Evolutionary conservation across 345 rosid species (phyloP), one percentile per base, ranked within the genome.

Genomic region (Reutealis trisperma): DNA sequence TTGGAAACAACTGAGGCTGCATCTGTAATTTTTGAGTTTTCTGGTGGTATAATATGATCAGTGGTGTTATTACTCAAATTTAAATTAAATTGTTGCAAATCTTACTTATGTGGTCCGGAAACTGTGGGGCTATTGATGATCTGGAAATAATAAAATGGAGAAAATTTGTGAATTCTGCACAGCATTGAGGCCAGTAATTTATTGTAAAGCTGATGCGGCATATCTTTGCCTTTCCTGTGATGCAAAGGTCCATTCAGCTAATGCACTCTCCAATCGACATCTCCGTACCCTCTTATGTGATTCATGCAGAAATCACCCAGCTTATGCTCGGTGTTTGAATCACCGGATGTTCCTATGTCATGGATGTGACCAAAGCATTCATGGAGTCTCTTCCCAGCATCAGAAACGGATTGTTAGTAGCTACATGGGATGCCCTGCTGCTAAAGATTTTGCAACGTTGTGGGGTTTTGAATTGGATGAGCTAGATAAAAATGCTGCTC

Each of bases 241-340:
- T 76, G 88, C 92, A 0, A 92, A 88, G 83, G 92, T 94, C 61
- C 98, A 94, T 86, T 94, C 97, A 44, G 96, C 97, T 58, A 94
- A 92, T 78, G 84, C 96, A 69, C 89, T 94, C 73, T 92, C 94
- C 2, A 84, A 85, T 60, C 76, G 94, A 70, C 98, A 94, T 87
- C 84, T 90, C 67, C 90, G 97, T 12, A 83, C 93, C 24, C 86
- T 93, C 79, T 85, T 91, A 25, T 94, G 96, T 24, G 93, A 87
- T 58, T 81, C 82, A 0, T 94, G 97, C 83, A 81, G 87, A 69
- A 24, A 45, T 25, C 80, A 75, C 25, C 93, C 92, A 5, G 90
- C 92, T 71, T 72, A 72, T 32, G 74, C 84, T 37, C 86, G 77
- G 74, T 94, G 98, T 81, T 41, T 88, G 69, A 89, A 91, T 74